Conservation (phyloP, 2,329 filamentous ascomycete species). For the Capronia coronata region DNA sequence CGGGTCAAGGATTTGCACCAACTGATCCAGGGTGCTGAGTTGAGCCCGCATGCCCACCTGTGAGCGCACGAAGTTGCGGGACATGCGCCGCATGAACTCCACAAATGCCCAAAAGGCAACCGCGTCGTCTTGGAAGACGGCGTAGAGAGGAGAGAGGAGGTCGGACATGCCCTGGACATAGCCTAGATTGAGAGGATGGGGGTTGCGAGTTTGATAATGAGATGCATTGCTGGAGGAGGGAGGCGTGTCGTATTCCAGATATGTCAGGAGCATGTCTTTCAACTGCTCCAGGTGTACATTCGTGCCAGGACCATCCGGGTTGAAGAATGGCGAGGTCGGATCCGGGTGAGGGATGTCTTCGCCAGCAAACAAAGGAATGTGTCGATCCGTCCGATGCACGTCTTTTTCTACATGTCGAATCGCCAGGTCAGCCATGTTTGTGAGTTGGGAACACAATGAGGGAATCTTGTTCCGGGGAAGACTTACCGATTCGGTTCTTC, state of each 20-base stretch:
- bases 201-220: slow-evolving; percentile 22
- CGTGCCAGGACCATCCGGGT: slow-evolving; percentile 77
- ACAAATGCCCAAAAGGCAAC: slow-evolving; percentile 96
- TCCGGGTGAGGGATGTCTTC: slow-evolving; percentile 97
- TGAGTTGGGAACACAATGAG: slow-evolving; percentile 26
- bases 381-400: slow-evolving; percentile 92
- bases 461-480: slow-evolving; percentile 2
- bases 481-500: slow-evolving; percentile 80
- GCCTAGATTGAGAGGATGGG: slow-evolving; percentile 62
- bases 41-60: slow-evolving; percentile 95
- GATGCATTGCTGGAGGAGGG: slow-evolving; percentile 11
- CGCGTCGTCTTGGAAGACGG: slow-evolving; percentile 94
- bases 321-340: slow-evolving; percentile 88
- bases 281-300: slow-evolving; percentile 98
- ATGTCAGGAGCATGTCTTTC: slow-evolving; percentile 98
- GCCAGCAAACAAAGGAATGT: slow-evolving; percentile 88
- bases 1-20: slow-evolving; percentile 95
- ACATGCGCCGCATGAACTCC: slow-evolving; percentile 96
- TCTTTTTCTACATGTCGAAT: slow-evolving; percentile 75
- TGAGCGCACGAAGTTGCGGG: slow-evolving; percentile 90
- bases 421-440: slow-evolving; percentile 44
- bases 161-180: slow-evolving; percentile 99
- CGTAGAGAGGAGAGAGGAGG: slow-evolving; percentile 89
- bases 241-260: slow-evolving; percentile 82
- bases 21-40: slow-evolving; percentile 81